These are phyloP conservation scores for Saccharum officinarum DNA, from an alignment of 176 grass and related monocot species.

Conservation along the genomic window DNA sequence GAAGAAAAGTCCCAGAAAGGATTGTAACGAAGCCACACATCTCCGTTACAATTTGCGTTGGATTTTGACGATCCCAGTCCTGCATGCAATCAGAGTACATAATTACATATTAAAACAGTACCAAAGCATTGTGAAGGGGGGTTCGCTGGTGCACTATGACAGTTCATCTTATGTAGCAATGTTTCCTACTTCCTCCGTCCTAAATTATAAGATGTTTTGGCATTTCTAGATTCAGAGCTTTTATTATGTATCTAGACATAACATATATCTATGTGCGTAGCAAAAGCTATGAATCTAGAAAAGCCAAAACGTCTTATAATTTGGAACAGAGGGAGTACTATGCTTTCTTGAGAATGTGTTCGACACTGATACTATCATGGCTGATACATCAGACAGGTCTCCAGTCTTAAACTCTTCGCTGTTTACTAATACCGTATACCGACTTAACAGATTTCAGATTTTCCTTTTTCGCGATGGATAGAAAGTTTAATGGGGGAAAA, in stretches of 20 bases:
- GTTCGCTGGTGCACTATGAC: background rate
- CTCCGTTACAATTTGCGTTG: constrained; percentile 90
- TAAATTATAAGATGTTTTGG: too few relatives aligned
- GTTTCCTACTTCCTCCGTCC: background rate
- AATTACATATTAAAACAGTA: background rate
- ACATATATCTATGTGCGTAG: too few relatives aligned
- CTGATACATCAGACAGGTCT: background rate
- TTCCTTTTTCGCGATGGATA: background rate
- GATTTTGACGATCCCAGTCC: constrained; percentile 97
- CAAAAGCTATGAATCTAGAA: too few relatives aligned
- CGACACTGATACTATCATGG: background rate
- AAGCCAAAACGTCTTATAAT: too few relatives aligned
- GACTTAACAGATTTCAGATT: constrained; percentile 4
- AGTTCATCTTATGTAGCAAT: background rate
- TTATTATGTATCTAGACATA: too few relatives aligned
- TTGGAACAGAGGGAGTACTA: background rate
- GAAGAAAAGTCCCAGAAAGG: constrained; percentile 98
- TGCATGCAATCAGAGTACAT: constrained; percentile 38
- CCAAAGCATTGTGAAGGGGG: background rate
- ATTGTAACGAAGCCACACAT: constrained; percentile 98
- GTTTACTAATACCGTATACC: background rate
- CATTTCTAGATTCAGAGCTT: too few relatives aligned
- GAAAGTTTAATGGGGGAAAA: background rate
- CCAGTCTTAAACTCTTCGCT: background rate
- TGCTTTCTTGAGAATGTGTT: background rate